These are phyloP conservation scores for Ceratobasidium sp. DNA, from an alignment of 1,284 basidiomycete species.

Conservation along the genomic window DNA sequence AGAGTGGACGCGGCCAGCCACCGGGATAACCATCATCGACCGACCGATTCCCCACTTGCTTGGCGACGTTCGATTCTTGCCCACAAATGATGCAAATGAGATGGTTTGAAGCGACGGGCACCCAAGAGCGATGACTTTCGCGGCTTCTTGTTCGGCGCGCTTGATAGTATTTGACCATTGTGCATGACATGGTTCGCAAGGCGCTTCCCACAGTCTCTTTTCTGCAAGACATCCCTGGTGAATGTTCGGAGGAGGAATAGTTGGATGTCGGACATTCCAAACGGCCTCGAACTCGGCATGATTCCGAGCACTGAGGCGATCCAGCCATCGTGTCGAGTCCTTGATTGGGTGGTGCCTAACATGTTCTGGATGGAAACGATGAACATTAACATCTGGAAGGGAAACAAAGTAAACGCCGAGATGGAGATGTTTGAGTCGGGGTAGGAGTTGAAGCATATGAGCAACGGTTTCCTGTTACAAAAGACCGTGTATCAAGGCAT, in stretches of 20 bases:
- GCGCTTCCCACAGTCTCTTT: slow-evolving; percentile 1
- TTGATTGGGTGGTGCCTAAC: neutral
- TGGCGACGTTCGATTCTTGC: neutral
- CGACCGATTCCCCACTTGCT: slow-evolving; percentile 10
- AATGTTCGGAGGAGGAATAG: neutral
- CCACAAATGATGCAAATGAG: slow-evolving; percentile 14
- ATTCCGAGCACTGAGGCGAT: neutral
- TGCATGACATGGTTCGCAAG: neutral
- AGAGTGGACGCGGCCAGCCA: no score
- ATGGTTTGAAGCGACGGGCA: neutral
- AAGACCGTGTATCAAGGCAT: no score
- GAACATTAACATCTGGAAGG: neutral
- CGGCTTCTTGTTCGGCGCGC: neutral
- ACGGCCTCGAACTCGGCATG: neutral
- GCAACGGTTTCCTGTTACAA: no score
- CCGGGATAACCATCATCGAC: no score
- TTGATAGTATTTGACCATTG: neutral
- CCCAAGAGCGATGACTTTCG: slow-evolving; percentile 1
- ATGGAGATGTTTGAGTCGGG: no score
- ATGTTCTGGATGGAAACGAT: neutral
- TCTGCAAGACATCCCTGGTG: no score
- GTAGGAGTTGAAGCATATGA: no score
- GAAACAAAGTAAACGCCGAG: neutral
- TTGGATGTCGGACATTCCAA: neutral
- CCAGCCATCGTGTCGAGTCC: neutral